phyloP scores from a whole-genome alignment of 768 basidiomycete genomes.

The Auricularia auricula-judae region DNA sequence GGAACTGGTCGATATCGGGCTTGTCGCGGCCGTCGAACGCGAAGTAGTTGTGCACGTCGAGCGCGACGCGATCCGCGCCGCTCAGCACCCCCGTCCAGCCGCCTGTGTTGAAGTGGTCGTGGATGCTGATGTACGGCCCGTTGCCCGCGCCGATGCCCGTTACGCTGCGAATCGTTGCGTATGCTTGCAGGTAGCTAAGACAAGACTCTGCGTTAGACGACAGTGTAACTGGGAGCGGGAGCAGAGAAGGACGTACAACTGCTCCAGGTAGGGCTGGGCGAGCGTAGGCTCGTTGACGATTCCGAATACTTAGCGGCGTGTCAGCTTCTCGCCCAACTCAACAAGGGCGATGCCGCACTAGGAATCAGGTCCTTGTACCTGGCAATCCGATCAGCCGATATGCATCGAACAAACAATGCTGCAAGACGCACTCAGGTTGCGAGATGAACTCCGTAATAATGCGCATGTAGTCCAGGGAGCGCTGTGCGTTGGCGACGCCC shows the following conservation, averaged over 20 bases:
- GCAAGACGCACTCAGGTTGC: conserved; percentile 41
- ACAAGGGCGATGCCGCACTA: background rate
- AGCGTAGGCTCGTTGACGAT: conserved; percentile 7
- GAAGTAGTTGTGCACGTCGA: conserved; percentile 64
- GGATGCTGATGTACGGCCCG: conserved; percentile 44
- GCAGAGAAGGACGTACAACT: conserved; percentile 10
- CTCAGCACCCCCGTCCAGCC: conserved; percentile 39
- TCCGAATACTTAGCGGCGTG: conserved; percentile 3
- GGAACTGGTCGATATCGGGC: conserved; percentile 11
- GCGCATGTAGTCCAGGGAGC: conserved; percentile 66
- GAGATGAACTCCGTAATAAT: conserved; percentile 71
- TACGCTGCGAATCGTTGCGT: background rate
- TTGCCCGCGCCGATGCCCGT: conserved; percentile 60
- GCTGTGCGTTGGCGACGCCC: conserved; percentile 82
- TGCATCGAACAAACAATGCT: background rate
- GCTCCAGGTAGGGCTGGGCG: conserved; percentile 8
- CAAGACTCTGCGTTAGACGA: background rate
- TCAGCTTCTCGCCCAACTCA: no score
- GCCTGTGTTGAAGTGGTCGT: conserved; percentile 50
- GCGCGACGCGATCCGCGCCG: conserved; percentile 49
- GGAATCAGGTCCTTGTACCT: conserved; percentile 5
- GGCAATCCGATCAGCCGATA: background rate
- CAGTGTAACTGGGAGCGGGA: background rate
- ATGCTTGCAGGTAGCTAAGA: background rate
- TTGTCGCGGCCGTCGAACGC: conserved; percentile 37